Conservation (phyloP, 2,329 filamentous ascomycete species). For the Aspergillus proliferans region DNA sequence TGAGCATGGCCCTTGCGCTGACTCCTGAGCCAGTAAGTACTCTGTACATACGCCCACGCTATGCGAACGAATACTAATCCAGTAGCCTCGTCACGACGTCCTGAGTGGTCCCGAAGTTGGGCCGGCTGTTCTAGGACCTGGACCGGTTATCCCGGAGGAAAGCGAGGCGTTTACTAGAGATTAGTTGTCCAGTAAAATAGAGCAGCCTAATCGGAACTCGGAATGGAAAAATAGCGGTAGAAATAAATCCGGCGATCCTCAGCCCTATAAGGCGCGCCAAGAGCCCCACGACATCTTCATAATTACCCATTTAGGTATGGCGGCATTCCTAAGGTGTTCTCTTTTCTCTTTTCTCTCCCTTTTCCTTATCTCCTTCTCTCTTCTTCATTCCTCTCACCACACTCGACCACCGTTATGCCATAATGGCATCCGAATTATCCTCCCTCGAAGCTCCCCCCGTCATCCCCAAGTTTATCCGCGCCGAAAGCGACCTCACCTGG, state of each 20-base stretch:
- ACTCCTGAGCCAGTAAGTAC: too few relatives aligned
- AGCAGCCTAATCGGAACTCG: too few relatives aligned
- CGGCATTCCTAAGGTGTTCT: not conserved
- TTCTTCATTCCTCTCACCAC: not conserved
- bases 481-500: conserved; percentile 16
- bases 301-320: not conserved
- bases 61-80: too few relatives aligned
- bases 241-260: conserved; percentile 1
- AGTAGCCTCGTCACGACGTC: too few relatives aligned
- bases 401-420: not conserved
- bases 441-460: conserved; percentile 2
- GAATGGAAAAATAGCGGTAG: too few relatives aligned
- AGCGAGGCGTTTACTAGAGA: too few relatives aligned
- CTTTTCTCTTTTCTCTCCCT: not conserved
- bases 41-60: too few relatives aligned
- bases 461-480: conserved; percentile 14
- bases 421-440: not conserved
- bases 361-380: not conserved
- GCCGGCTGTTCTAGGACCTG: too few relatives aligned
- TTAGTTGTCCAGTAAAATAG: too few relatives aligned
- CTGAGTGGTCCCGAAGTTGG: too few relatives aligned
- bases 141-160: too few relatives aligned
- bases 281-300: not conserved
- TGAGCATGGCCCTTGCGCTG: too few relatives aligned
- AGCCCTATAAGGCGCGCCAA: conserved; percentile 14